Conservation (phyloP, 305 asterid species). For the Fraxinus latifolia region DNA sequence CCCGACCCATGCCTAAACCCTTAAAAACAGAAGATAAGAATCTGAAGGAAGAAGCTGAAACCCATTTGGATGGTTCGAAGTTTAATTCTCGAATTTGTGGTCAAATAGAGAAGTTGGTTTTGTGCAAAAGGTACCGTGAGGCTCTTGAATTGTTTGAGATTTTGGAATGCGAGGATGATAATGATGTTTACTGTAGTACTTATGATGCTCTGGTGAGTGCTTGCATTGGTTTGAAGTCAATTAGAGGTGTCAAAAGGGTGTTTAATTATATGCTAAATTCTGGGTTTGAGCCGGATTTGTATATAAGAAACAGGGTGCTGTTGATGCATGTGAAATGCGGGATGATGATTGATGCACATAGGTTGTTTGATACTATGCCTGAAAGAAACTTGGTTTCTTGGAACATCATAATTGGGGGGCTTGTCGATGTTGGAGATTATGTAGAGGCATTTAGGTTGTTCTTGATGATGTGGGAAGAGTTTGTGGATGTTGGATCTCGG, state of each 20-base stretch:
- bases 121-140: constrained; percentile 51
- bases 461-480: constrained; percentile 51
- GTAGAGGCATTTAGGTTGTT: constrained; percentile 64
- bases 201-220: constrained; percentile 68
- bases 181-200: constrained; percentile 40
- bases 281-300: constrained; percentile 52
- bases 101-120: constrained; percentile 66
- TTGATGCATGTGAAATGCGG: constrained; percentile 72
- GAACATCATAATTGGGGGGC: constrained; percentile 70
- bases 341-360: constrained; percentile 78
- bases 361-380: constrained; percentile 63
- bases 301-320: constrained; percentile 68
- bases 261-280: constrained; percentile 40
- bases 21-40: constrained; percentile 20
- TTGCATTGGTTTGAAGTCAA: constrained; percentile 62
- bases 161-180: constrained; percentile 44
- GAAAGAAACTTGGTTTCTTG: constrained; percentile 58
- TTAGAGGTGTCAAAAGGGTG: constrained; percentile 66
- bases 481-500: constrained; percentile 43
- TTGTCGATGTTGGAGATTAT: constrained; percentile 58
- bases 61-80: constrained; percentile 25
- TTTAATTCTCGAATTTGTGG: constrained; percentile 41
- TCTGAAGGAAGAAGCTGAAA: constrained; percentile 17
- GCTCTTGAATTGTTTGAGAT: constrained; percentile 77
- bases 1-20: constrained; percentile 45